Evolutionary conservation across 192 early-diverging fungal species (phyloP), one percentile per base, ranked within the genome.

Genomic region (Phlyctochytrium arcticum): DNA sequence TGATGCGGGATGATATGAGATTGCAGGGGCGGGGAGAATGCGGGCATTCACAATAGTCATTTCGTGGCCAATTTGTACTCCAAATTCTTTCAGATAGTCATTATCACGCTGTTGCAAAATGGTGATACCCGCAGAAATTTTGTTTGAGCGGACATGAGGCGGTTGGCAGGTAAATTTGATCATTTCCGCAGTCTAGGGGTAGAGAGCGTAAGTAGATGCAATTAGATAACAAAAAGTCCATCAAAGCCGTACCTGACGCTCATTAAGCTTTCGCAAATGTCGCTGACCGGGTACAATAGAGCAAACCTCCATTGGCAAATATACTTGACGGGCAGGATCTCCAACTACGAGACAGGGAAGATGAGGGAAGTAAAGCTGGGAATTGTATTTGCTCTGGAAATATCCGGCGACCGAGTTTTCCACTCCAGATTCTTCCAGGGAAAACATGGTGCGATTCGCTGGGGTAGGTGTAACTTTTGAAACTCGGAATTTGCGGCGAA

Each of bases 251-350:
- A 76, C 75, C 75, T 83, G 81, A 30, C 72, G 73, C 49, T 95
- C 90, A 62, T 91, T 86, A 35, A 96, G 71, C 65, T 93, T 93
- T 60, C 89, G 80, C 64, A 86, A 73, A 66, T 90, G 85, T 39
- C 92, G 83, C 75, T 94, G 93, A 48, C 92, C 93, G 31, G 86
- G 79, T 32, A 88, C 72, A 31, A 98, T 81, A 24, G 83, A 79
- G 75, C 93, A 95, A 31, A 96, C 80, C 78, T 98, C 96, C 76
- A 98, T 87, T 36, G 96, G 96, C 32, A 97, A 70, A 51, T 84
- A 83, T 15, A 77, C 67, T 49, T 84, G 82, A 37, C 84, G 83
- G 27, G 81, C 72, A 17, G 76, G 74, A 48, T 83, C 76, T 9
- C 80, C 83, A 30, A 92, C 89, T 17, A 90, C 86, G 24, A 83